These are phyloP conservation scores for Scalesia atractyloides DNA, from an alignment of 129 eudicot genomes.

Conservation along the genomic window DNA sequence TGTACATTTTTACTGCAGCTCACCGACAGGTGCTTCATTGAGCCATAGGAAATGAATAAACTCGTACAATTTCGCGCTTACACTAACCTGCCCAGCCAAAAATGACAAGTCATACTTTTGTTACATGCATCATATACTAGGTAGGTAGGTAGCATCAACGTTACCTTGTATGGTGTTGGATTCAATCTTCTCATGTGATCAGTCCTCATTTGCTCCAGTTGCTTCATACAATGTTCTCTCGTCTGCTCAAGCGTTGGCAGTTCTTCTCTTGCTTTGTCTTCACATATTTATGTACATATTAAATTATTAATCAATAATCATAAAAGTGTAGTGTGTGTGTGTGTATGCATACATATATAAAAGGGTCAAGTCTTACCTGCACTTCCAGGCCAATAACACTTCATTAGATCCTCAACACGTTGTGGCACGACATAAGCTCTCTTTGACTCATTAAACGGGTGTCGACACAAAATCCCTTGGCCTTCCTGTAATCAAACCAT, in stretches of 20 bases:
- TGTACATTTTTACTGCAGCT: constrained; percentile 55
- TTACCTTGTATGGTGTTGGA: constrained; percentile 98
- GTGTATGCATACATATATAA: background rate
- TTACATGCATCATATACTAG: background rate
- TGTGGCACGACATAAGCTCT: constrained; percentile 98
- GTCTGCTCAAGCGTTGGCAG: constrained; percentile 71
- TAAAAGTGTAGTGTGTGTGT: too few relatives aligned
- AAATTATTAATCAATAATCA: too few relatives aligned
- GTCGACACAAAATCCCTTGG: constrained; percentile 86
- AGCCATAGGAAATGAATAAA: constrained; percentile 99
- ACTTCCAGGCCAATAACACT: constrained; percentile 93
- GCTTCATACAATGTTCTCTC: constrained; percentile 79
- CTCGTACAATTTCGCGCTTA: constrained; percentile 87
- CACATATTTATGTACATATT: constrained; percentile 13
- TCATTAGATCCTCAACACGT: constrained; percentile 91
- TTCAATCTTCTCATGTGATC: constrained; percentile 99
- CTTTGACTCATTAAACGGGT: constrained; percentile 94
- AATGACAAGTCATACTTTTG: background rate
- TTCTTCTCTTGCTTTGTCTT: constrained; percentile 76
- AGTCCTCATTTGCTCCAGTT: constrained; percentile 84
- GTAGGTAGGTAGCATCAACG: background rate
- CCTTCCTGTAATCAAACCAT: constrained; percentile 52
- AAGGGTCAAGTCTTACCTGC: constrained; percentile 47
- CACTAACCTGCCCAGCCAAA: constrained; percentile 71
- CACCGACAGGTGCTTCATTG: constrained; percentile 98